A percentile compares a stretch with the other conserved stretches of the same genome.
These are phyloP conservation scores for Pyrus hybrid DNA, from an alignment of 331 rosid species.

Conservation along the genomic window DNA sequence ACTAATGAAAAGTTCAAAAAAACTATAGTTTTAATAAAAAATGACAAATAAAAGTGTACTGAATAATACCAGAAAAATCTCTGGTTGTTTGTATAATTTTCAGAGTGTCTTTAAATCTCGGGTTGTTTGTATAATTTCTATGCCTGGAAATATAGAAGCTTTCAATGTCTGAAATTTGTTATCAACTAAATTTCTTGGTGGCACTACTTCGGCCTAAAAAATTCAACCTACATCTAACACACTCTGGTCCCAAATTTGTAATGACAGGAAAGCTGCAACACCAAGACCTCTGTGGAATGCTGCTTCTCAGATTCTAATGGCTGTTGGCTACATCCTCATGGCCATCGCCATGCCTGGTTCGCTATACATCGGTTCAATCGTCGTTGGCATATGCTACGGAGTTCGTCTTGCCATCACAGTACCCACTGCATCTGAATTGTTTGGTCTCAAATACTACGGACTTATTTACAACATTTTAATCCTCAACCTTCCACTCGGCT, in stretches of 20 bases:
- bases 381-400: slow-evolving; percentile 86
- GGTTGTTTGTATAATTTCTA: too few relatives aligned
- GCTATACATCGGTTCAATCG: slow-evolving; percentile 58
- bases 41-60: too few relatives aligned
- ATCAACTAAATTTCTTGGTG: not conserved
- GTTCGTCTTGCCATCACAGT: slow-evolving; percentile 70
- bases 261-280: slow-evolving; percentile 54
- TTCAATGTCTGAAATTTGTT: not conserved
- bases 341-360: slow-evolving; percentile 82
- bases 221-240: not conserved
- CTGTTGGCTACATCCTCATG: slow-evolving; percentile 60
- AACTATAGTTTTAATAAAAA: too few relatives aligned
- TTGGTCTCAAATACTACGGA: slow-evolving; percentile 83
- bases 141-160: not conserved
- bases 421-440: slow-evolving; percentile 67
- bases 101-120: not conserved
- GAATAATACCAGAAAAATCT: too few relatives aligned
- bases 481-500: slow-evolving; percentile 86
- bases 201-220: not conserved
- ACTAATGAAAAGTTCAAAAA: too few relatives aligned
- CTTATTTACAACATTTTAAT: slow-evolving; percentile 79
- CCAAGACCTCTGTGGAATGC: slow-evolving; percentile 88
- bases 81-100: too few relatives aligned
- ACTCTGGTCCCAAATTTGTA: not conserved
- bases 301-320: slow-evolving; percentile 81